These are phyloP conservation scores for Tetrahymena malaccensis DNA, from an alignment of 73 alveolate genomes.

Conservation along the genomic window DNA sequence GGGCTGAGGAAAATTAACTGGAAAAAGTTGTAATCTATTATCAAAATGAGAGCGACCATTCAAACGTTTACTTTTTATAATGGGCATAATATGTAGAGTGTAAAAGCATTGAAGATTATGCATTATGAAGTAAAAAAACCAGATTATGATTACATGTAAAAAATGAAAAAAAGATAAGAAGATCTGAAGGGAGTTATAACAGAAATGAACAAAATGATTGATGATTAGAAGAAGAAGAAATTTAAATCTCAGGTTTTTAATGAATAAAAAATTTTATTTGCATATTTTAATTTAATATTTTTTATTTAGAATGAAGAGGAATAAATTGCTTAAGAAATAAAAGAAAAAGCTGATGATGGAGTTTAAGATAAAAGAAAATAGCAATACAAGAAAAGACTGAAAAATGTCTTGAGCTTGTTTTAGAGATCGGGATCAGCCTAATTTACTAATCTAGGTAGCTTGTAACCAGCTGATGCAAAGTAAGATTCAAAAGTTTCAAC, in stretches of 20 bases:
- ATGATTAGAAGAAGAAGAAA: neutral
- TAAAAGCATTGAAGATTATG: neutral
- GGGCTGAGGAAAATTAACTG: neutral
- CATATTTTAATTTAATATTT: neutral
- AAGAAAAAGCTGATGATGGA: neutral
- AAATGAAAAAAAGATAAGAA: neutral
- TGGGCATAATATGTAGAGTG: neutral
- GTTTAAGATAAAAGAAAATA: neutral
- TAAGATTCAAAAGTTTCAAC: neutral
- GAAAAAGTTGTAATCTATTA: neutral
- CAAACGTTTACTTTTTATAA: neutral
- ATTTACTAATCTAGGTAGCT: neutral
- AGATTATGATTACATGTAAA: neutral
- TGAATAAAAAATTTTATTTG: neutral
- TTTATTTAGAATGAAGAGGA: neutral
- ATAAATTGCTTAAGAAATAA: neutral
- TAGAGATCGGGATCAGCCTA: neutral
- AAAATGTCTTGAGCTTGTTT: neutral
- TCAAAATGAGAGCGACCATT: neutral
- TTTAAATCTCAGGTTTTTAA: neutral
- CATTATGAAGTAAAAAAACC: neutral
- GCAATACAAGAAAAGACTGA: neutral
- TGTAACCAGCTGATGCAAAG: neutral
- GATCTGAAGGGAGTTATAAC: neutral
- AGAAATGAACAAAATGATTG: neutral